Conservation (phyloP, 495 filamentous ascomycete genomes). For the Parachaetomium inaequale region DNA sequence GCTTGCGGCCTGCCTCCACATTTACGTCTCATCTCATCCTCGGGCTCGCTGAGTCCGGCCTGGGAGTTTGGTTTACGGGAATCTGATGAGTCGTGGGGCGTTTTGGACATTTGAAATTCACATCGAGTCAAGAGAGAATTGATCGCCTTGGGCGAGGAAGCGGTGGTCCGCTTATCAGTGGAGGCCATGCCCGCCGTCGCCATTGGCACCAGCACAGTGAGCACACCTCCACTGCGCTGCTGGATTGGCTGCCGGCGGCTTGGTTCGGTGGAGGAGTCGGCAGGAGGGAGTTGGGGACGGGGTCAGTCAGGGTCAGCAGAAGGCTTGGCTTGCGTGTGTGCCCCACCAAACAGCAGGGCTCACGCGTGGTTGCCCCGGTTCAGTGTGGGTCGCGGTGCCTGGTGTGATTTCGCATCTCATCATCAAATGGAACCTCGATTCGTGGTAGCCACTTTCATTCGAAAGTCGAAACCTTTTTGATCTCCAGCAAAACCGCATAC, state of each 20-base stretch:
- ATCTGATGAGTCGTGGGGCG: neutral
- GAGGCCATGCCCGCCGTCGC: neutral
- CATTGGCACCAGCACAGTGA: neutral
- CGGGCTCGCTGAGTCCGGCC: neutral
- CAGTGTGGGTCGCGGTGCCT: neutral
- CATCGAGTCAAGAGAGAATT: neutral
- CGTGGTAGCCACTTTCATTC: too few relatives aligned
- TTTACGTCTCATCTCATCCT: slow-evolving; percentile 3
- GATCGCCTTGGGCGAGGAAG: neutral
- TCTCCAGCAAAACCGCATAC: too few relatives aligned
- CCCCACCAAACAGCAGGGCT: too few relatives aligned
- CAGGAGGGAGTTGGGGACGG: neutral
- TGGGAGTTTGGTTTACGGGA: too few relatives aligned
- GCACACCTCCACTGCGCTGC: neutral
- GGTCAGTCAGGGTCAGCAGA: neutral
- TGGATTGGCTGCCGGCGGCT: neutral
- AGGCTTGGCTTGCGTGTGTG: neutral
- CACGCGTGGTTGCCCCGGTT: neutral
- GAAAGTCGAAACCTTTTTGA: too few relatives aligned
- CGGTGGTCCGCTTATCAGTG: slow-evolving; percentile 1
- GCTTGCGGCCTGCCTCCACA: neutral
- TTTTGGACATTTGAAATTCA: neutral
- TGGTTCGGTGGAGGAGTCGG: neutral
- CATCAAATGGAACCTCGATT: too few relatives aligned
- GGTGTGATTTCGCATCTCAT: too few relatives aligned